These are phyloP conservation scores for sorghum (Sorghum bicolor) DNA, from an alignment of 176 grass and related monocot species.

Conservation along the genomic window Sorghum_bicolor_NCBIv3 NC_012872.2:72999001-72999500, in stretches of 20 bases:
- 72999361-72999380: slow-evolving; percentile 31
- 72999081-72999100: too few species aligned
- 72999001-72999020: too few species aligned
- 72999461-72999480: slow-evolving; percentile 24
- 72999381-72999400: slow-evolving; percentile 36
- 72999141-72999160: too few species aligned
- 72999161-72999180: not conserved
- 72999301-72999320: slow-evolving; percentile 36
- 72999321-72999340: slow-evolving; percentile 48
- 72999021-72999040: too few species aligned
- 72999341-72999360: slow-evolving; percentile 6
- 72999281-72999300: slow-evolving; percentile 32
- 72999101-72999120: too few species aligned
- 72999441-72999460: slow-evolving; percentile 40
- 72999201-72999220: not conserved
- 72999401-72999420: slow-evolving; percentile 15
- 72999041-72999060: too few species aligned
- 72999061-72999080: too few species aligned
- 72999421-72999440: slow-evolving; percentile 32
- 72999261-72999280: not conserved
- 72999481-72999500: too few species aligned
- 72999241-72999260: not conserved
- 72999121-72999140: too few species aligned
- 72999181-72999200: not conserved
- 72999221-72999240: not conserved